Evolutionary conservation across 495 filamentous ascomycete species (phyloP), one percentile per base, ranked within the genome.

Genomic region (Physcia stellaris): DNA sequence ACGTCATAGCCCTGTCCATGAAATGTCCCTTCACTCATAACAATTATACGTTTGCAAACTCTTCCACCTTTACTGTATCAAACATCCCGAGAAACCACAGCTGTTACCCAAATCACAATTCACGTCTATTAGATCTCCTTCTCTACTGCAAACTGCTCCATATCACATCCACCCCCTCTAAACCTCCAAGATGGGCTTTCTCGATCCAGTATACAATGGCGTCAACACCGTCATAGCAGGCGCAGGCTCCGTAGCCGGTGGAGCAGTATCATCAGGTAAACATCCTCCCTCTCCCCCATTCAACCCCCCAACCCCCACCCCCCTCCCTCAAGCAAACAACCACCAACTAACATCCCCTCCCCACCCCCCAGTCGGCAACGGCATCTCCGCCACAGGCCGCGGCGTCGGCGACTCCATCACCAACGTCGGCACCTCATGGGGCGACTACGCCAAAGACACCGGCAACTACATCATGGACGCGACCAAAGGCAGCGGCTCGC

Each of bases 401-500:
- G 36, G 33, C 29, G 50, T 62, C 1, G 64, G 64, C 11, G 50
- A 58, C 21, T 52, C 54, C 3, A 52, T 66, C 40, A 58, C 62
- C 9, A 47, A 50, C 34, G 52, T 57, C 1, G 52, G 61, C 2
- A 51, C 52, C 16, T 42, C 40, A 31, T 67, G 59, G 57, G 64
- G 56, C 20, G 51, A 60, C 43, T 53, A 55, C 41, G 60, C 63
- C 17, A 59, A 59, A 39, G 58, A 61, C 33, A 62, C 60, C 40
- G 64, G 61, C 24, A 68, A 68, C 52, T 55, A 53, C 36, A 56
- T 68, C 43, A 66, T 63, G 32, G 64, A 68, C 42, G 47, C 48
- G 2, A 63, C 62, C 0, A 57, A 55, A 9, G 62, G 62, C 4
- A 47, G 34, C 0, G 64, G 64, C 2, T 1, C 43, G 2, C 46